phyloP scores from a whole-genome alignment of 495 filamentous ascomycete species.

The Extremus antarcticus region DNA sequence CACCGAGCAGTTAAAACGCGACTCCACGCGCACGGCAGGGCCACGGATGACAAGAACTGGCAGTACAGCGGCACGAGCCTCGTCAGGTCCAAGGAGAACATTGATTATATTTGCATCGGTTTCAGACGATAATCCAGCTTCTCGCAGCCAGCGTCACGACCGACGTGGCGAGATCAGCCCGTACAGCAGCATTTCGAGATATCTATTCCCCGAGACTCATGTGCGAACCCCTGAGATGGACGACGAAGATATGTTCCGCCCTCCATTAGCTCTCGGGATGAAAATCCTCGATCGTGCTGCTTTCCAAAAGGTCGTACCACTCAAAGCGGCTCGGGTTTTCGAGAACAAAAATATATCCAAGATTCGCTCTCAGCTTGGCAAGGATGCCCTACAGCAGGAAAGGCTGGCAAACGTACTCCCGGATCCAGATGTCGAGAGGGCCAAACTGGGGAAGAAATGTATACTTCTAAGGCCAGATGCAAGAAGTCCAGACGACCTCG shows the following conservation, averaged over 20 bases:
- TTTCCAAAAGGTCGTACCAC: slow-evolving; percentile 62
- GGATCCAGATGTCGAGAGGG: slow-evolving; percentile 35
- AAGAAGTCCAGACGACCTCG: slow-evolving; percentile 53
- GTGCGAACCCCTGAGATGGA: no score
- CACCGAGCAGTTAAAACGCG: no score
- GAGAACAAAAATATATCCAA: slow-evolving; percentile 59
- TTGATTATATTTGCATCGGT: no score
- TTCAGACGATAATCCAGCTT: no score
- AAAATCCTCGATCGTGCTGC: slow-evolving; percentile 67
- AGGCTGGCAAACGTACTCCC: slow-evolving; percentile 47
- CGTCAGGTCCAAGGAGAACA: no score
- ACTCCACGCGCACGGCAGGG: no score
- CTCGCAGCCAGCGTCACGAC: no score
- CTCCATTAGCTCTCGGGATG: slow-evolving; percentile 75
- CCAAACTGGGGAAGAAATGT: slow-evolving; percentile 51
- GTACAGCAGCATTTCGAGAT: no score
- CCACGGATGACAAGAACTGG: no score
- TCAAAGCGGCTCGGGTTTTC: slow-evolving; percentile 68
- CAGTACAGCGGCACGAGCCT: no score
- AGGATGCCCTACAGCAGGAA: slow-evolving; percentile 51
- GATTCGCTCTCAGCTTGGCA: slow-evolving; percentile 48
- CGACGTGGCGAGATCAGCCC: no score
- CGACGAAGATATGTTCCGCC: slow-evolving; percentile 51
- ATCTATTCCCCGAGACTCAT: no score
- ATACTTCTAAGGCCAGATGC: slow-evolving; percentile 64